Base-by-base conservation (phyloP, 805 yeast species). In the Teunomyces funiuensis region DNA sequence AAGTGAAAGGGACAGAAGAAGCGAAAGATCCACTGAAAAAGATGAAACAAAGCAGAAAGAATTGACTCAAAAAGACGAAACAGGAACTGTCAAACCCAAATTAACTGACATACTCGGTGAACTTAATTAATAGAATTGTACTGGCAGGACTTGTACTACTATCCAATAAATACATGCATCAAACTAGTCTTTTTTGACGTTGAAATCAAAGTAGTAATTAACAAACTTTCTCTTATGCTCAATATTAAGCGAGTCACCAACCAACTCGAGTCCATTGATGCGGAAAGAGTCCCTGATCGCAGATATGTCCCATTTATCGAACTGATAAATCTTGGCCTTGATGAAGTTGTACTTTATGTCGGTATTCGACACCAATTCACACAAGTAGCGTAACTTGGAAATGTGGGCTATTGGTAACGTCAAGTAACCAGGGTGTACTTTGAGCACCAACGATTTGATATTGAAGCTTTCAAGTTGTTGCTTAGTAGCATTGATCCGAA, bases 391-490 rank as follows among this genome's bases (percentile, higher is more conserved):
- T 5, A 41, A 41, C 28, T 40, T 43, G 8, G 59, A 48, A 19
- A 51, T 11, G 31, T 51, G 31, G 1, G 75, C 73, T 8, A 70
- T 55, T 1, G 76, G 68, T 16, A 74, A 55, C 1, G 73, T 54
- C 20, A 66, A 46, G 22, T 56, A 53, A 4, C 51, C 44, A 1
- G 80, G 80, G 19, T 55, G 52, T 13, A 61, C 45, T 42, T 69
- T 72, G 39, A 73, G 41, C 33, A 71, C 64, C 28, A 73, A 38
- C 0, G 73, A 61, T 41, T 67, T 71, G 43, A 62, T 47, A 7
- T 50, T 51, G 29, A 39, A 43, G 17, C 39, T 33, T 8, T 45
- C 40, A 26, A 66, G 56, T 3, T 55, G 43, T 4, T 44, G 36
- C 26, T 31, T 36, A 9, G 36, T 25, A 5, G 36, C 30, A 4